These are phyloP conservation scores for Aspergillus sp. DNA, from an alignment of 2,329 filamentous ascomycete genomes.

Conservation along the genomic window DNA sequence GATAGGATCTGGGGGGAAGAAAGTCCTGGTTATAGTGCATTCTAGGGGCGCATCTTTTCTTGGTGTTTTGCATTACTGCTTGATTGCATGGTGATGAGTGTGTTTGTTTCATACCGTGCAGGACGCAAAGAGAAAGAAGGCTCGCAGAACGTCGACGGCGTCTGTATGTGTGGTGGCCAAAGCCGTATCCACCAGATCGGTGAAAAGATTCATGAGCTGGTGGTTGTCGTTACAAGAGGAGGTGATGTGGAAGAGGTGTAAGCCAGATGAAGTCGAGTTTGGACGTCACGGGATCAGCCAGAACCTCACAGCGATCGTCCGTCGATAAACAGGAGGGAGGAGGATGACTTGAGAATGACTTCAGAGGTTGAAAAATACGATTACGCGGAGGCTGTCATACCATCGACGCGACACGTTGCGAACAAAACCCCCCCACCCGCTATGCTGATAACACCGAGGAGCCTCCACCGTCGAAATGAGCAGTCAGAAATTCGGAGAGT, in stretches of 20 bases:
- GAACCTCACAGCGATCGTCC: too few species aligned
- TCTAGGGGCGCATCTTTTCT: conserved; percentile 8
- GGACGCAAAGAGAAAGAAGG: conserved; percentile 37
- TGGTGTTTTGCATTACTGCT: conserved; percentile 1
- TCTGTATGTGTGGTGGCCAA: conserved; percentile 26
- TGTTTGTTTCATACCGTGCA: conserved; percentile 32
- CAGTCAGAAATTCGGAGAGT: conserved; percentile 10
- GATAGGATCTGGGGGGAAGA: conserved; percentile 42
- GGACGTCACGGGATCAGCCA: not conserved
- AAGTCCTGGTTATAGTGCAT: conserved; percentile 17
- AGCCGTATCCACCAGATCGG: conserved; percentile 10
- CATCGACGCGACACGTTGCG: conserved; percentile 12
- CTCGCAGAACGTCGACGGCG: conserved; percentile 32
- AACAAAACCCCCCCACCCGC: not conserved
- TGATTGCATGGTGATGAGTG: conserved; percentile 4
- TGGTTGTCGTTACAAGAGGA: not conserved
- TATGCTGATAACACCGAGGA: conserved; percentile 11
- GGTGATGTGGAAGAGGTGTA: not conserved
- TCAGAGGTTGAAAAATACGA: not conserved
- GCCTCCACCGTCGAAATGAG: conserved; percentile 12
- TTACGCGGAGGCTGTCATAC: conserved; percentile 8
- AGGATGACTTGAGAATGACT: not conserved
- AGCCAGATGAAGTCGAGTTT: too few species aligned
- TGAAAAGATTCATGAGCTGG: conserved; percentile 13
- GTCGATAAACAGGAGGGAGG: not conserved